phyloP scores from a whole-genome alignment of 1,284 basidiomycete species.

The Ustilago crameri region DNA sequence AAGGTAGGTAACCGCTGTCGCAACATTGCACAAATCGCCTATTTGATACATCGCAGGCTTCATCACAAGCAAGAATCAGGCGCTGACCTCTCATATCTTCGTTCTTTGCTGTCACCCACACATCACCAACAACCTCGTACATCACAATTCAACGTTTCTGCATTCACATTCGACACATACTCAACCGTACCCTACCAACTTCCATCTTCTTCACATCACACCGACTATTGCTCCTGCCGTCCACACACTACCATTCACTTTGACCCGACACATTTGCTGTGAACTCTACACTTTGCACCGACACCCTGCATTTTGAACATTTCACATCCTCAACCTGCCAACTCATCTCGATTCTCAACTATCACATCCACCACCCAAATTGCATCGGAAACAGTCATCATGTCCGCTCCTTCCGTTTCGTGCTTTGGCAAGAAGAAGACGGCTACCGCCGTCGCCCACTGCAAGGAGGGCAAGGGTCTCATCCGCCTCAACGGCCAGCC shows the following conservation, averaged over 20 bases:
- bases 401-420: slow-evolving; percentile 66
- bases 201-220: background rate
- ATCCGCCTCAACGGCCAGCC: slow-evolving; percentile 97
- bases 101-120: slow-evolving; percentile 2
- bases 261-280: background rate
- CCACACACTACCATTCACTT: background rate
- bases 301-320: slow-evolving; percentile 1
- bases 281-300: background rate
- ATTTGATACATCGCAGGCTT: background rate
- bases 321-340: slow-evolving; percentile 2
- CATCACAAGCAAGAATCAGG: slow-evolving; percentile 6
- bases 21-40: slow-evolving; percentile 15
- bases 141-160: background rate
- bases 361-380: background rate
- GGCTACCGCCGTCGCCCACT: slow-evolving; percentile 65
- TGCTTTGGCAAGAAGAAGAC: slow-evolving; percentile 70
- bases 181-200: slow-evolving; percentile 1
- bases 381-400: slow-evolving; percentile 43
- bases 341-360: slow-evolving; percentile 7
- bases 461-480: slow-evolving; percentile 89
- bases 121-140: background rate
- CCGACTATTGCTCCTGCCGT: no score
- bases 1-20: slow-evolving; percentile 44
- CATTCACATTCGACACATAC: slow-evolving; percentile 13
- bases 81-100: slow-evolving; percentile 26